phyloP scores from a whole-genome alignment of 164 flowering plant species.

The Tinospora cordifolia region DNA sequence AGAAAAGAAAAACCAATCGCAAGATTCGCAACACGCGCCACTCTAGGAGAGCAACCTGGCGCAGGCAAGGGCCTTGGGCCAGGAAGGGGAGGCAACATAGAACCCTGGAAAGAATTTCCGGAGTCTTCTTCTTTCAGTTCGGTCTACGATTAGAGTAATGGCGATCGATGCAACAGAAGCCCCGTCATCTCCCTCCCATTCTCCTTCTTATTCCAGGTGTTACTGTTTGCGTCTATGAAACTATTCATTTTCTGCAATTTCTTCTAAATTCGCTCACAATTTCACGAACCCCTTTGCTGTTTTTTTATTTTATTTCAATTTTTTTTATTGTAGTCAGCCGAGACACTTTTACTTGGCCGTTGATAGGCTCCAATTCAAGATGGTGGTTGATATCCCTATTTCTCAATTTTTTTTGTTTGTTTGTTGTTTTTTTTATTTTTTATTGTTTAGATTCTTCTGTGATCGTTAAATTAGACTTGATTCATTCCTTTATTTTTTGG shows the following conservation, averaged over 20 bases:
- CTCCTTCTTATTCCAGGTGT: conserved; percentile 27
- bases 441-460: neutral
- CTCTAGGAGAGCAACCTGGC: no score
- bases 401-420: neutral
- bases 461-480: neutral
- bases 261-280: neutral
- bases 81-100: no score
- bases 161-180: conserved; percentile 21
- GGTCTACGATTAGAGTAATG: neutral
- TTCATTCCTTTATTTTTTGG: conserved; percentile 6
- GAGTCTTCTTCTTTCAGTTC: neutral
- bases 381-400: conserved; percentile 30
- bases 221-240: no score
- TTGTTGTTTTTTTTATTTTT: no score
- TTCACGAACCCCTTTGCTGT: neutral
- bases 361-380: conserved; percentile 75
- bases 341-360: conserved; percentile 92
- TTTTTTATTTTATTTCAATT: no score
- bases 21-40: no score
- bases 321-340: conserved; percentile 39
- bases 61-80: no score
- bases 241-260: neutral
- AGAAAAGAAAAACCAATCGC: no score
- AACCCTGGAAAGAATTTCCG: neutral
- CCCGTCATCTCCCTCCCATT: conserved; percentile 18